Evolutionary conservation across 768 basidiomycete species (phyloP).

Genomic region (Hypholoma sublateritium): DNA sequence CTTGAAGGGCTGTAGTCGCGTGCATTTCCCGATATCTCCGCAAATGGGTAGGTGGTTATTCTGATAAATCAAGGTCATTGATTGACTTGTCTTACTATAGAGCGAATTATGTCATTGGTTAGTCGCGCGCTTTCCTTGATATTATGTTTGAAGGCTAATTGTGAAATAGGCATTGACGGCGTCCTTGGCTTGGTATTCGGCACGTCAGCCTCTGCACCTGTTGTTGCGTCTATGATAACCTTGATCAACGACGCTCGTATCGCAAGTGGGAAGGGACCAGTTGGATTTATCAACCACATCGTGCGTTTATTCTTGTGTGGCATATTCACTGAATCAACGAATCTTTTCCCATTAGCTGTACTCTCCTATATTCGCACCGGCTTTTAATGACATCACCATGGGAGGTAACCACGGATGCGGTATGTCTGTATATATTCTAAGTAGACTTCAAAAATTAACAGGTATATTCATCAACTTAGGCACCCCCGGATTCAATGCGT

Average conservation of each 20-base stretch:
- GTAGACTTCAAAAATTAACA: neutral
- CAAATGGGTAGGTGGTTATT: constrained; percentile 37
- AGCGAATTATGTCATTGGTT: constrained; percentile 41
- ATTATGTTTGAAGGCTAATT: neutral
- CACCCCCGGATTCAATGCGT: constrained; percentile 35
- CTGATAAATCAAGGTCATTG: neutral
- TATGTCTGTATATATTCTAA: neutral
- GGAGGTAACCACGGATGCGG: constrained; percentile 24
- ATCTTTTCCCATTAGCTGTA: constrained; percentile 13
- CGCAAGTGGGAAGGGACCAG: constrained; percentile 35
- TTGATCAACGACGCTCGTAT: constrained; percentile 55
- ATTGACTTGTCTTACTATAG: constrained; percentile 14
- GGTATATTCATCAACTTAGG: constrained; percentile 14
- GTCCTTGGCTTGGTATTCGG: constrained; percentile 35
- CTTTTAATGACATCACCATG: constrained; percentile 24
- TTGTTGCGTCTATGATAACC: constrained; percentile 42
- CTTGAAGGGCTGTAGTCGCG: constrained; percentile 37
- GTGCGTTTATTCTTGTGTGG: constrained; percentile 18
- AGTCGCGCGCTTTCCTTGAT: neutral
- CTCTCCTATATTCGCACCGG: constrained; percentile 16
- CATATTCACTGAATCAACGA: neutral
- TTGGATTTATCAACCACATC: constrained; percentile 50
- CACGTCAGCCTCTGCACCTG: constrained; percentile 43
- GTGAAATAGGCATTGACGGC: constrained; percentile 33
- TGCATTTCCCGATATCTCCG: constrained; percentile 49